Conservation (phyloP, 1,139 yeast species). For the Kodamaea arcana region DNA sequence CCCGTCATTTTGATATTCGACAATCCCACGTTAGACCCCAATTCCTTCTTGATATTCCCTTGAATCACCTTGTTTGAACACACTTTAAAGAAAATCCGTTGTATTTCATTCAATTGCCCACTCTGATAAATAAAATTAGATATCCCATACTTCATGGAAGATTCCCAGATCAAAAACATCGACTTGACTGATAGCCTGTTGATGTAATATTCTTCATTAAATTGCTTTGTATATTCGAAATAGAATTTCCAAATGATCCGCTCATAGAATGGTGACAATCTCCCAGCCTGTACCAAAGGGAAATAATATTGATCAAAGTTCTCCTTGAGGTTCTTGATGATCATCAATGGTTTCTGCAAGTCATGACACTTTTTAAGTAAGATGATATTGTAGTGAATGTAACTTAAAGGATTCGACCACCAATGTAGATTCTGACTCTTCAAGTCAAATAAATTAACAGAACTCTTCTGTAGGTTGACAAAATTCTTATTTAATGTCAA, state of each 20-base stretch:
- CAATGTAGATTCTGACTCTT: conserved; percentile 11
- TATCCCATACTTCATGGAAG: conserved; percentile 19
- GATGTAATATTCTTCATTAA: conserved; percentile 25
- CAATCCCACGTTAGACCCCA: too few species aligned
- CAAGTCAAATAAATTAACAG: conserved; percentile 14
- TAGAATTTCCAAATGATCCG: conserved; percentile 41
- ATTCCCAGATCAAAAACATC: conserved; percentile 42
- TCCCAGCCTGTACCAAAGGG: conserved; percentile 23
- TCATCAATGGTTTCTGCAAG: conserved; percentile 27
- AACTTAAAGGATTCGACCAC: conserved; percentile 17
- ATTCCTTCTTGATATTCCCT: conserved; percentile 11
- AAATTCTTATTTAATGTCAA: conserved; percentile 28
- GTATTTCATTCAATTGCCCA: conserved; percentile 19
- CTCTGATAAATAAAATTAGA: conserved; percentile 14
- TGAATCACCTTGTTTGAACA: conserved; percentile 17
- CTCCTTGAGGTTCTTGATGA: conserved; percentile 28
- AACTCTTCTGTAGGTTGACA: conserved; percentile 19
- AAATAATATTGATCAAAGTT: conserved; percentile 23
- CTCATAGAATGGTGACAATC: conserved; percentile 36
- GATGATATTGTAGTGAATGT: conserved; percentile 25
- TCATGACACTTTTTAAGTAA: conserved; percentile 35
- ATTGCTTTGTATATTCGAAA: conserved; percentile 30
- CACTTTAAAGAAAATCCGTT: conserved; percentile 22
- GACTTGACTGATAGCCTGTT: conserved; percentile 21
- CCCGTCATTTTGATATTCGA: too few species aligned